Base-by-base conservation (phyloP, 2,329 filamentous ascomycete species). In the Penicillium sp. region DNA sequence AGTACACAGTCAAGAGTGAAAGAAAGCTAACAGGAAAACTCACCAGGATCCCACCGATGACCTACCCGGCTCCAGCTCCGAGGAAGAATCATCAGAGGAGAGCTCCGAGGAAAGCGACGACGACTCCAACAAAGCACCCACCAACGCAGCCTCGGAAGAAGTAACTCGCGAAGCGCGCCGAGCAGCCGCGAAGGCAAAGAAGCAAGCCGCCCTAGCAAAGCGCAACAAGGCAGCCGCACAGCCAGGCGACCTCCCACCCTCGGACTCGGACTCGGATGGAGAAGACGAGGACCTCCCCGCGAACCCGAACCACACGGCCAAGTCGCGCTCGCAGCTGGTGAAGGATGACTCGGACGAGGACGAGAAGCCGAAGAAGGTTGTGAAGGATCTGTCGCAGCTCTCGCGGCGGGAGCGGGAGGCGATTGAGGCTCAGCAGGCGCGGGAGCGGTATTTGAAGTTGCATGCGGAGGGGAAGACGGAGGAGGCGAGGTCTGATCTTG, bases 381-480 rank as follows among this genome's bases (percentile, higher is more conserved):
- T 77, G 72, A 73, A 67, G 34, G 77, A 78, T 50, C 70, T 71
- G 34, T 75, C 75, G 21, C 84, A 89, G 70, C 75, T 90, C 43
- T 87, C 83, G 33, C 81, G 88, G 46, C 81, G 86, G 26, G 88
- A 90, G 78, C 78, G 87, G 18, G 88, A 97, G 79, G 90, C 92
- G 2, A 69, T 94, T 29, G 89, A 96, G 77, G 92, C 92, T 1
- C 87, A 89, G 59, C 89, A 93, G 71, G 91, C 91, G 26, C 92
- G 92, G 74, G 92, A 96, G 80, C 84, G 87, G 63, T 97, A 96
- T 71, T 85, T 91, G 80, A 96, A 95, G 77, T 75, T 97, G 66
- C 93, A 97, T 69, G 90, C 92, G 53, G 89, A 92, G 70, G 93
- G 93, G 68, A 97, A 97, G 86, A 97, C 94, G 40, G 94, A 99